Evolutionary conservation across 495 filamentous ascomycete species (phyloP), one percentile per base, ranked within the genome.

Genomic region (Penicillium verhagenii): DNA sequence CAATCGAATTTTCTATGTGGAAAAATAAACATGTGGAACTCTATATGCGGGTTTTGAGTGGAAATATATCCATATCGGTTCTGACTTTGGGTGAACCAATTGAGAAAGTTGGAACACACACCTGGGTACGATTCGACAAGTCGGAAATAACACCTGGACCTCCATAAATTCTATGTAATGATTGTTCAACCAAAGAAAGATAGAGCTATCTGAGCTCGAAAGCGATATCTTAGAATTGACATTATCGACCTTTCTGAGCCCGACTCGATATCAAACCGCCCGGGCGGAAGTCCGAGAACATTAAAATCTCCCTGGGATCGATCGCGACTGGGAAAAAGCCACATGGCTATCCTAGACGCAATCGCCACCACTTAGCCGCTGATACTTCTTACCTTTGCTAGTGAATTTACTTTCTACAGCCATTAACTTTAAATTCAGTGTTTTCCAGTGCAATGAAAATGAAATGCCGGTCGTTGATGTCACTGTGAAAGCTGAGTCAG

Each of bases 401-500:
- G 16, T 35, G 14, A 35, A 13, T 35, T 35, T 35, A 16, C 11
- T 13, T 35, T 35, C 33, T 16, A 14, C 33, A 35, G 33, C 33
- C 33, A 16, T 35, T 16, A 35, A 35, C 33, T 35, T 35, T 5
- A n/a, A 35, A 35, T 35, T 43, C 3, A 28, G 44, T 13, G 21
- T 54, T 37, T 46, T 28, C 11, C 44, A 25, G 4, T 33, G 47
- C n/a, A 28, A 3, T 26, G 38, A 42, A n/a, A n/a, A n/a, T n/a
- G n/a, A n/a, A n/a, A n/a, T n/a, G n/a, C 9, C 13, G 43, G 28
- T 56, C 37, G 18, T 62, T 59, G 57, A 61, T 58, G 52, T 66
- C 54, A 61, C 38, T 42, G 46, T 6, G 20, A 38, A 31, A 6
- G 61, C 46, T 67, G 64, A 65, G 47, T 67, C 64, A 67, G 52